Evolutionary conservation across 495 filamentous ascomycete genomes (phyloP).

Genomic region (Talaromyces ruber): DNA sequence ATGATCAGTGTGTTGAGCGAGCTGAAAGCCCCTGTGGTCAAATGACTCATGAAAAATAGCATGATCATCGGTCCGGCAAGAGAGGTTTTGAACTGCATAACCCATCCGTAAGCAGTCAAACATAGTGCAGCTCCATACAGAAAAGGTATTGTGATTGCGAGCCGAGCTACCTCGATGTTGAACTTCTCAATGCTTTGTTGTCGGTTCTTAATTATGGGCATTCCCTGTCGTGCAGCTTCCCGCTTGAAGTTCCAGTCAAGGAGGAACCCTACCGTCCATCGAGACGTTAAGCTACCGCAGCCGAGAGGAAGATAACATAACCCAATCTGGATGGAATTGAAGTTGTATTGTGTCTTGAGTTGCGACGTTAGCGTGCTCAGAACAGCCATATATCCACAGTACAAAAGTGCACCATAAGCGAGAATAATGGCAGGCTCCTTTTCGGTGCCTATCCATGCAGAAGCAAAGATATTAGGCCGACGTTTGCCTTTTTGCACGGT

Average conservation of each 20-base stretch:
- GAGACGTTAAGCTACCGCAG: slow-evolving; percentile 63
- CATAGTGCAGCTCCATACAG: slow-evolving; percentile 23
- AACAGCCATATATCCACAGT: slow-evolving; percentile 15
- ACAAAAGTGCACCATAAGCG: slow-evolving; percentile 20
- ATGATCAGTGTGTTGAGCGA: slow-evolving; percentile 33
- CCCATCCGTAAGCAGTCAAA: slow-evolving; percentile 48
- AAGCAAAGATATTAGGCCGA: slow-evolving; percentile 18
- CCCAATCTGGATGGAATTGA: slow-evolving; percentile 28
- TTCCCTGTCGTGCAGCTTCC: slow-evolving; percentile 19
- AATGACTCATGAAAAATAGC: slow-evolving; percentile 46
- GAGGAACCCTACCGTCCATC: slow-evolving; percentile 74
- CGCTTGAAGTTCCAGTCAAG: slow-evolving; percentile 43
- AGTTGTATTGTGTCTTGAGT: slow-evolving; percentile 13
- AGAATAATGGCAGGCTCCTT: slow-evolving; percentile 29
- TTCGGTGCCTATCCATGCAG: slow-evolving; percentile 27
- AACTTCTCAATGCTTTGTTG: slow-evolving; percentile 28
- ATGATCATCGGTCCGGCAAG: slow-evolving; percentile 45
- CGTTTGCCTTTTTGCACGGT: slow-evolving; percentile 10
- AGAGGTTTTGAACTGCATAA: slow-evolving; percentile 33
- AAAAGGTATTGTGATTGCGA: slow-evolving; percentile 20
- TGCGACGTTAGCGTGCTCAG: slow-evolving; percentile 14
- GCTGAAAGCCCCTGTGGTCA: slow-evolving; percentile 47
- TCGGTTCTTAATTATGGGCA: slow-evolving; percentile 38
- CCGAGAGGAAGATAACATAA: slow-evolving; percentile 31
- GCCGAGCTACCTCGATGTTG: slow-evolving; percentile 28